Evolutionary conservation across 345 rosid species (phyloP).

Genomic region (Adansonia digitata): DNA sequence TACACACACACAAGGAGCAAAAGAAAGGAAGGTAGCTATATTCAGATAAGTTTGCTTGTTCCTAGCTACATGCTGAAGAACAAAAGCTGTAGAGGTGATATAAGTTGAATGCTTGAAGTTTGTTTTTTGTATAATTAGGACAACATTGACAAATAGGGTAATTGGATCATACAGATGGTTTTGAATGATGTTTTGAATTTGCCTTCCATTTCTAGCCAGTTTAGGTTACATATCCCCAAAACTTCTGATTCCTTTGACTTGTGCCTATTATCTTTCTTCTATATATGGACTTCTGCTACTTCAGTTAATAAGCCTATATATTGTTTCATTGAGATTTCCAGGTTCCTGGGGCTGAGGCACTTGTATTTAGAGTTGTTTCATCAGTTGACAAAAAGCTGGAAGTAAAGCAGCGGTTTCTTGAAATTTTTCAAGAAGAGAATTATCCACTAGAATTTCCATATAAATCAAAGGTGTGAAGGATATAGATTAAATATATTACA

Average conservation of each 20-base stretch:
- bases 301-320: no score
- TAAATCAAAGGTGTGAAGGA: slow-evolving; percentile 75
- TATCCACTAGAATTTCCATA: slow-evolving; percentile 89
- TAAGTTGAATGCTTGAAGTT: neutral
- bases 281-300: no score
- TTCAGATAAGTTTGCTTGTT: neutral
- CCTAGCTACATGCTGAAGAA: neutral
- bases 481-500: neutral
- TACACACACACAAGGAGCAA: neutral
- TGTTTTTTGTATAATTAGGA: neutral
- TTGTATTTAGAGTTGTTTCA: slow-evolving; percentile 94
- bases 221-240: neutral
- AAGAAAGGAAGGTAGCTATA: neutral
- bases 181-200: no score
- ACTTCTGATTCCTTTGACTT: neutral
- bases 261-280: neutral
- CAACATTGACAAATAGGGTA: neutral
- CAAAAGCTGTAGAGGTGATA: neutral
- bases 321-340: slow-evolving; percentile 26
- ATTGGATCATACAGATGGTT: neutral
- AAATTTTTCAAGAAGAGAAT: slow-evolving; percentile 82
- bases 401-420: slow-evolving; percentile 93
- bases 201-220: neutral
- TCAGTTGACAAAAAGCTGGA: slow-evolving; percentile 98
- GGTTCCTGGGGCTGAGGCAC: slow-evolving; percentile 94